Evolutionary conservation across 2,329 filamentous ascomycete species (phyloP), one percentile per base, ranked within the genome.

Genomic region (Westerdykella ornata): DNA sequence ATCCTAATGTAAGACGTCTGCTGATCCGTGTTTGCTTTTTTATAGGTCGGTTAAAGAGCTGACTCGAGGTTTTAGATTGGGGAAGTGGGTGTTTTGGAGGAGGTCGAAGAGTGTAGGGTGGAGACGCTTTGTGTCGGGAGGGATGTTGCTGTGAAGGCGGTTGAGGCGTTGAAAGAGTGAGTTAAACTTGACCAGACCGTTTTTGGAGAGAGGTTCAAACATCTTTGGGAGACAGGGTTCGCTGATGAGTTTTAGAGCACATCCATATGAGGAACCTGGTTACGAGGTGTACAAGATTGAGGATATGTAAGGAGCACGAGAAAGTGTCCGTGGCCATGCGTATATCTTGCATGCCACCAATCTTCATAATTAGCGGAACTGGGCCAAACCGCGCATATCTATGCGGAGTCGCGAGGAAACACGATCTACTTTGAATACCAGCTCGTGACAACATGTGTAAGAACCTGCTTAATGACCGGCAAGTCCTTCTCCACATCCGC

Each of bases 401-500:
- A 15, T 15, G 16, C 14, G 11, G 9, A 33, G 14, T 13, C 8
- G 31, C 7, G 14, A 5, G 14, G 28, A n/a, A 26, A 7, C 22
- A 7, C 22, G 22, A 4, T 2, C 22, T 11, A 26, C 22, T 42
- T 14, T 18, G 18, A 9, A 15, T 39, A 48, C 42, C 42, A 52
- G 1, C 35, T 35, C 5, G 38, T 32, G 9, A 51, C 38, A 11
- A 67, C 51, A n/a, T 65, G 57, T 17, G 70, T 68, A 53, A 94
- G 62, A 3, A 89, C 80, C 4, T 72, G 68, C 46, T 70, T 74
- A 13, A 94, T 76, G n/a, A 87, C 62, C 15, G 66, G 68, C 45
- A 82, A 68, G 59, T 94, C 88, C 45, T 74, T 73, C 36, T 80
- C 72, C 0, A 81, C 73, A 56, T 89, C 74, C 2, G 85, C 82